Evolutionary conservation across 306 rosid species (phyloP), one percentile per base, ranked within the genome.

Genomic region (Pterocarpus macrocarpus): DNA sequence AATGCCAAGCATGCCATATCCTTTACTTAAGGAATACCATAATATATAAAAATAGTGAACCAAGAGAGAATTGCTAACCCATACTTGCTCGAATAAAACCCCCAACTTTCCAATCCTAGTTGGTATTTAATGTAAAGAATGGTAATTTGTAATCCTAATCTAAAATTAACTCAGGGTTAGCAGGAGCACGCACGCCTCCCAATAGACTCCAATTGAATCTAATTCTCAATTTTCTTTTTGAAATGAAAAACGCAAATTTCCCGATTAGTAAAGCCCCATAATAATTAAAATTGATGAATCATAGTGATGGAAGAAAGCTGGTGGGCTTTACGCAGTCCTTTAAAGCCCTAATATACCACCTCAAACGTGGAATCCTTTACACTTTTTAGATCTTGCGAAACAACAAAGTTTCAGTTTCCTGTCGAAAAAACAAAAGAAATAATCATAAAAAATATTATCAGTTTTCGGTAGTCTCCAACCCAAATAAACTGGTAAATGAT

Each of bases 391-490:
- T 74, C 89, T 84, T 85, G 88, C 76, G 93, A 81, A 86, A 90
- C 93, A 90, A 87, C 89, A 90, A 80, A 72, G 90, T 90, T 90
- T 86, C 89, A 78, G 17, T 80, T 78, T 82, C 93, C 91, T 87
- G 90, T 83, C 34, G 80, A 80, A 77, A 79, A 82, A 81, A 80
- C 58, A 75, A 67, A 86, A 64, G 74, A 85, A 85, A 85, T 84
- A 65, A 83, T 82, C 80, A 91, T 75, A 83, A 84, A 86, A 86
- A 83, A 3, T 17, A 55, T 81, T 73, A 91, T 89, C 90, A 91
- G 95, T 86, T 83, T 68, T 83, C 86, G 82, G 87, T 78, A 76
- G 80, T 77, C 75, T 82, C 77, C 76, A 79, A 30, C 71, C 28
- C 76, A 79, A 47, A 65, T 76, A 71, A 71, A 75, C 11, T 50